Evolutionary conservation across 306 rosid species (phyloP), one percentile per base, ranked within the genome.

Genomic region (Lathyrus tuberosus): DNA sequence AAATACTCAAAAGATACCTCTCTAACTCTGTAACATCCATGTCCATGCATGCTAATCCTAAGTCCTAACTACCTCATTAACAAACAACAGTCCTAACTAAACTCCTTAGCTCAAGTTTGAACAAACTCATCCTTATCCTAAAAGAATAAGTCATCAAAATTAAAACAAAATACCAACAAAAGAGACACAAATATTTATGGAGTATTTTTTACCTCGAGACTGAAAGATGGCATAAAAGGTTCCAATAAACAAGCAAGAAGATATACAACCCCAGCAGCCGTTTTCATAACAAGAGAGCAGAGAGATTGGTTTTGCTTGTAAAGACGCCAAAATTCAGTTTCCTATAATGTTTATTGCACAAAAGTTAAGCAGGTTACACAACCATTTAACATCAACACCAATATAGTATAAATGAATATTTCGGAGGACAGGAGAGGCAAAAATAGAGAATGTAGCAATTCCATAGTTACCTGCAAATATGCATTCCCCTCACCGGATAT

Each of bases 141-240:
- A 20, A 3, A 53, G 60, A 53, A 69, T 28, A 76, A 65, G 54
- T 68, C 44, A 37, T 46, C 24, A 53, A 48, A 44, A 65, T 28
- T 33, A 33, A 11, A 73, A 14, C 9, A 54, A 46, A 43, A 42
- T 37, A 7, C 15, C 28, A 20, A 13, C 15, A 15, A 1, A 40
- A 40, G 20, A 43, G 57, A 33, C 18, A 52, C 28, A 11, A 20
- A 24, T 56, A 72, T 42, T 51, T 38, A 56, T 37, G 16, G 24
- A 54, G 65, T 20, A 62, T 71, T 64, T 44, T 41, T 70, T 84
- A 94, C 98, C 91, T 90, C 94, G 26, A 51, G 33, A 35, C 92
- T 81, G 79, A 94, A 90, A 26, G 97, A 94, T 46, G 98, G 98
- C 79, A 94, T 88, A 81, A 84, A 94, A 20, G 98, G 98, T 69